Conservation (phyloP, 441 rosid species). For the Biscutella laevigata region DNA sequence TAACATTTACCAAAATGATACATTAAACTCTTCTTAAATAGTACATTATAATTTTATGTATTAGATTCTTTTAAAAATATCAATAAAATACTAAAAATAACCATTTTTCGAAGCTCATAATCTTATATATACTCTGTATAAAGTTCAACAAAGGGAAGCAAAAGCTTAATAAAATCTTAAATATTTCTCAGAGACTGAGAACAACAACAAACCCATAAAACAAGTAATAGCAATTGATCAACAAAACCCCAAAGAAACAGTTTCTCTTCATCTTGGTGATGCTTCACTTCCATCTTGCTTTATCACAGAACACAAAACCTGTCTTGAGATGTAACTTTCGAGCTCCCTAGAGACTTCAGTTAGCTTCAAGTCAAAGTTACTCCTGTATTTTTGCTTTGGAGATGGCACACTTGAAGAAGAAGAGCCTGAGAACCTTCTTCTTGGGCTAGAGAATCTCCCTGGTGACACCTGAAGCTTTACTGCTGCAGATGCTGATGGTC, state of each 20-base stretch:
- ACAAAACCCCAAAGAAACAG: background rate
- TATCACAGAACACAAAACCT: constrained; percentile 72
- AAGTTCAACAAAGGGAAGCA: background rate
- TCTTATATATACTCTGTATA: background rate
- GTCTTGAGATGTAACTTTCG: constrained; percentile 78
- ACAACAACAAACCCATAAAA: constrained; percentile 2
- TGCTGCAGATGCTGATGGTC: constrained; percentile 44
- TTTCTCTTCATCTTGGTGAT: constrained; percentile 43
- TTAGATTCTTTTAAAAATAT: no score
- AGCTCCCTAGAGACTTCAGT: constrained; percentile 85
- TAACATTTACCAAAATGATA: no score
- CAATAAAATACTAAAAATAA: no score
- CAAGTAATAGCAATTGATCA: background rate
- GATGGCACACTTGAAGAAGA: constrained; percentile 48
- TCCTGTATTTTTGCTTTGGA: constrained; percentile 66
- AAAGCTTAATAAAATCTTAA: background rate
- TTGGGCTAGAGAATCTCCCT: constrained; percentile 65
- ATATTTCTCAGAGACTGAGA: constrained; percentile 25
- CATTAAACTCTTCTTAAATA: no score
- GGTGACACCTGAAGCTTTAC: constrained; percentile 46
- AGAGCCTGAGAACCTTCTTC: constrained; percentile 76
- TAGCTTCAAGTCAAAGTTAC: constrained; percentile 79
- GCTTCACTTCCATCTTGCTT: constrained; percentile 64
- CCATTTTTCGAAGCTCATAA: no score
- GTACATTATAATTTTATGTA: no score